Conservation (phyloP, 129 eudicot species). For the Silybum marianum region DNA sequence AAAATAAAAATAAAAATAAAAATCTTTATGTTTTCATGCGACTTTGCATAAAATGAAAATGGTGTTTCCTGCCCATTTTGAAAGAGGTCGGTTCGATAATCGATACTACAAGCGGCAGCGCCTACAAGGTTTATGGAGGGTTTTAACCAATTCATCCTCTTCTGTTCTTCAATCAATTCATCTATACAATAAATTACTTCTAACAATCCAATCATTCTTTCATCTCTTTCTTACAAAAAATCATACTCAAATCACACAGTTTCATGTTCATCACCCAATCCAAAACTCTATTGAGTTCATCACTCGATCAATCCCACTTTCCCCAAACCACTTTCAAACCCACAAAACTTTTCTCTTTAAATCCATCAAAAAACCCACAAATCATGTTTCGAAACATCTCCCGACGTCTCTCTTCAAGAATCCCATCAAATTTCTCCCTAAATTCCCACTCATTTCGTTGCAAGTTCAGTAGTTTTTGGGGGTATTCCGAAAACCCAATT, state of each 20-base stretch:
- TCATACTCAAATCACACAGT: conserved; percentile 21
- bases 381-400: conserved; percentile 68
- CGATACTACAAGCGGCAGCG: background rate
- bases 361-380: conserved; percentile 23
- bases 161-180: conserved; percentile 10
- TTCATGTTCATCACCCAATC: conserved; percentile 52
- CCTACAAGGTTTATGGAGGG: conserved; percentile 65
- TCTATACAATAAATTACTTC: background rate
- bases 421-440: conserved; percentile 28
- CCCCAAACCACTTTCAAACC: conserved; percentile 19
- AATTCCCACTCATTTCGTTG: conserved; percentile 25
- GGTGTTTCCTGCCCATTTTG: no score
- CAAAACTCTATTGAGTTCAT: conserved; percentile 25
- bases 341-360: background rate
- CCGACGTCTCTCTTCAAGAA: conserved; percentile 39
- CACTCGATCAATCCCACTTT: conserved; percentile 23
- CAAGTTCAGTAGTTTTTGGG: conserved; percentile 34
- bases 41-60: background rate
- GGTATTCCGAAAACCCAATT: conserved; percentile 27
- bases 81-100: conserved; percentile 27
- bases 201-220: background rate
- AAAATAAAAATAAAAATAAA: no score
- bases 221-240: background rate
- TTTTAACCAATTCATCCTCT: conserved; percentile 26
- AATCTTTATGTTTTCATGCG: background rate